Percentiles rank a stretch among this genome's conserved stretches.
phyloP scores from a whole-genome alignment of 257 asterid genomes.

The Craterostigma plantagineum region DNA sequence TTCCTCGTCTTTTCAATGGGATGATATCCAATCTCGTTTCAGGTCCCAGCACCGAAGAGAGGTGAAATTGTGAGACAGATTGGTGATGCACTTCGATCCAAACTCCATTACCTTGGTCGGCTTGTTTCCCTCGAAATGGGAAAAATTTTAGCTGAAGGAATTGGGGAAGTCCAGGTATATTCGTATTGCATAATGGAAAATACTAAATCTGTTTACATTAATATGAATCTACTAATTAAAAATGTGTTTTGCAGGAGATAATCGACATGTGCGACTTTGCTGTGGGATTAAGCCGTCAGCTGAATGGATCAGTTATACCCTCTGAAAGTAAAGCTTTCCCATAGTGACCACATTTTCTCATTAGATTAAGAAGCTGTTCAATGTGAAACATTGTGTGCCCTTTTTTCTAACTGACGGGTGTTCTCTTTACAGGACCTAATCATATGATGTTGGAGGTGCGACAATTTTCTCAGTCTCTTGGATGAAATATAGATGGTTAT shows the following conservation, averaged over 20 bases:
- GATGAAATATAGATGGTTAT: background rate
- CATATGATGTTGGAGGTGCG: constrained; percentile 99
- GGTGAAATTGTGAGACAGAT: constrained; percentile 98
- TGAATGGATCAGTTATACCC: constrained; percentile 90
- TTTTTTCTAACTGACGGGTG: too few relatives aligned
- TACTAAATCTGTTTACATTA: constrained; percentile 1
- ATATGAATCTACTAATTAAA: constrained; percentile 8
- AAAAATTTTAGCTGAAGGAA: constrained; percentile 91
- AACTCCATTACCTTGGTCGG: constrained; percentile 77
- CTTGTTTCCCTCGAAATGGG: constrained; percentile 99
- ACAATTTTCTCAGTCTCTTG: constrained; percentile 9
- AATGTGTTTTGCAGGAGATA: constrained; percentile 54
- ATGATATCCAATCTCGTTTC: too few relatives aligned
- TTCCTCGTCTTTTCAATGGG: background rate
- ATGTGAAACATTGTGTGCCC: constrained; percentile 5
- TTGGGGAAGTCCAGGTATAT: constrained; percentile 94
- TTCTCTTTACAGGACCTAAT: constrained; percentile 61
- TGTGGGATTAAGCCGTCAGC: constrained; percentile 98
- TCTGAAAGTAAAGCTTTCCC: constrained; percentile 74
- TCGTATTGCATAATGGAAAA: background rate
- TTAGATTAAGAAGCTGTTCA: background rate
- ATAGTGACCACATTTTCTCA: background rate
- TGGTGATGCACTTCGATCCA: constrained; percentile 83
- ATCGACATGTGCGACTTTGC: constrained; percentile 99
- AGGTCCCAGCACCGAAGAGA: constrained; percentile 98